phyloP scores from a whole-genome alignment of 2,329 filamentous ascomycete genomes.

The Arthrocladium fulminans region DNA sequence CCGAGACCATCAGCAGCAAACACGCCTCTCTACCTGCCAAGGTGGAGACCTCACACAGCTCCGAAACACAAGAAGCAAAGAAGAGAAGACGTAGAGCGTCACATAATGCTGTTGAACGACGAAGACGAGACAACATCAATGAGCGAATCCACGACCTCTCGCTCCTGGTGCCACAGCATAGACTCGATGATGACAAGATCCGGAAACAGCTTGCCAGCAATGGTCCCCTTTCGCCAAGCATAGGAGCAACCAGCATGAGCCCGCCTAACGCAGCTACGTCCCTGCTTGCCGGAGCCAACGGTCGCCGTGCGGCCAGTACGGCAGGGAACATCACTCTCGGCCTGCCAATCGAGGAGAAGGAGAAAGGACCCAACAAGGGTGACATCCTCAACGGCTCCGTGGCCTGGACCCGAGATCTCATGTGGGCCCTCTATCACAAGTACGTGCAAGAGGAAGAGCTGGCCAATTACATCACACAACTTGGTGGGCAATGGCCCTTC shows the following conservation, averaged over 20 bases:
- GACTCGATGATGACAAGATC: slow-evolving; percentile 93
- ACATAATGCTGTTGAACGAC: slow-evolving; percentile 91
- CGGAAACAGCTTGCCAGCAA: slow-evolving; percentile 91
- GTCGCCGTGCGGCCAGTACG: slow-evolving; percentile 66
- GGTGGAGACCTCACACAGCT: slow-evolving; percentile 47
- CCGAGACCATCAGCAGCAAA: slow-evolving; percentile 76
- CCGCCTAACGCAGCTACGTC: slow-evolving; percentile 67
- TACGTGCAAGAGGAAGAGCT: slow-evolving; percentile 83
- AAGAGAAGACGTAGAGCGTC: slow-evolving; percentile 83
- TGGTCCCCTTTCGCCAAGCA: slow-evolving; percentile 74
- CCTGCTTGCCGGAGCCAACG: slow-evolving; percentile 73
- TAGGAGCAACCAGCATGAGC: slow-evolving; percentile 59
- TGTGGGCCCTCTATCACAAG: slow-evolving; percentile 92
- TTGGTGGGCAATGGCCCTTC: slow-evolving; percentile 70
- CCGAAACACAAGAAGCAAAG: slow-evolving; percentile 66
- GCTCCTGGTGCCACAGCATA: slow-evolving; percentile 81
- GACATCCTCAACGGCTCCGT: slow-evolving; percentile 96
- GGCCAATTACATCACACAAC: slow-evolving; percentile 60
- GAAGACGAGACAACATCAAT: slow-evolving; percentile 95
- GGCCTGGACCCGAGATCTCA: slow-evolving; percentile 92
- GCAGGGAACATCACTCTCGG: slow-evolving; percentile 83
- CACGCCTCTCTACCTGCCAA: slow-evolving; percentile 85
- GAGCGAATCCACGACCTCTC: slow-evolving; percentile 96
- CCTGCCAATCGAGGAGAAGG: slow-evolving; percentile 88
- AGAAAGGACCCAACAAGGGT: slow-evolving; percentile 97